Base-by-base conservation (phyloP, 805 yeast species). In the Candida nonsorbophila region DNA sequence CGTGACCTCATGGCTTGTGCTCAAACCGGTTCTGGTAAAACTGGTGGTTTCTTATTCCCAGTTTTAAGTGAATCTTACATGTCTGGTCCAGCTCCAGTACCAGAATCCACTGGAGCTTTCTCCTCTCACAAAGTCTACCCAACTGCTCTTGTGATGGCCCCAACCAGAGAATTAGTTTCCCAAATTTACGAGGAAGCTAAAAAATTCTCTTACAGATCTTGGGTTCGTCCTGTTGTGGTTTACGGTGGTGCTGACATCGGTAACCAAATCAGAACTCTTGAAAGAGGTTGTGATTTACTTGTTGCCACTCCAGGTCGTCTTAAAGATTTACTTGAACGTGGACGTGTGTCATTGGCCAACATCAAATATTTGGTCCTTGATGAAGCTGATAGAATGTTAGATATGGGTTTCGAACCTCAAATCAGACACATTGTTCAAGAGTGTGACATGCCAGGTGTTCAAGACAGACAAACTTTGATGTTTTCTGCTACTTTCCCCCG, bases 381-480 rank as follows among this genome's bases (percentile, higher is more conserved):
- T 67, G 98, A 90, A 74, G 98, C 98, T 55, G 98, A 92, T 69
- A 85, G 98, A 73, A 92, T 92, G 98, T 79, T 92, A 69, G 98
- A 92, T 78, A 92, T 92, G 97, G 98, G 98, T 76, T 92, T 92
- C 70, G 98, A 92, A 72, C 97, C 97, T 44, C 98, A 92, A 74
- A 92, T 92, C 58, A 85, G 98, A 77, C 84, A 87, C 61, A 90
- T 92, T 54, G 98, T 92, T 40, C 94, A 90, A 65, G 94, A 84
- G 45, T 88, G 94, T 72, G 97, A 87, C 61, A 92, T 92, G 98
- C 97, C 99, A 40, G 79, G 71, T 42, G 94, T 84, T 33, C 69
- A 74, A 37, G 74, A 82, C 50, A 83, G 99, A 71, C 98, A 92
- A 70, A 92, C 99, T 22, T 77, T 92, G 52, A 85, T 92, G 95